Conservation (phyloP, 805 yeast species). For the Wickerhamiella qilinensis region DNA sequence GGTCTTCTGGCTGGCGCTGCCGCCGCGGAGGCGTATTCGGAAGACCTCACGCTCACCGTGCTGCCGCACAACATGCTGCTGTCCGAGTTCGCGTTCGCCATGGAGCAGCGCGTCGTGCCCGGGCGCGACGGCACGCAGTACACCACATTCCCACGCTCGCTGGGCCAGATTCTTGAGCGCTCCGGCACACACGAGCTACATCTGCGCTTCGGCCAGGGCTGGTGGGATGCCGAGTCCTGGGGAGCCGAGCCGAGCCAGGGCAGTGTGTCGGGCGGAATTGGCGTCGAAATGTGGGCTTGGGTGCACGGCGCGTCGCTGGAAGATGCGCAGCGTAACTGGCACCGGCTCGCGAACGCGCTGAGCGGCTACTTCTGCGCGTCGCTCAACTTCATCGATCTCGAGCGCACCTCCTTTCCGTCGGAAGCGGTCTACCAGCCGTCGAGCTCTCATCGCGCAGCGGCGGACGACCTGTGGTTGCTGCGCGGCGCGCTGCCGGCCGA, state of each 20-base stretch:
- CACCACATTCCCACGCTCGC: constrained; percentile 51
- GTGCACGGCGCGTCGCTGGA: constrained; percentile 45
- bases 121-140: constrained; percentile 12
- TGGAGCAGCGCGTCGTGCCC: constrained; percentile 5
- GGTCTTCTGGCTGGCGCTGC: constrained; percentile 8
- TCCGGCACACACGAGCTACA: constrained; percentile 64
- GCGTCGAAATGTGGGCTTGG: constrained; percentile 85
- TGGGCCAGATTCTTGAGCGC: constrained; percentile 57
- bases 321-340: constrained; percentile 55
- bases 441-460: not conserved
- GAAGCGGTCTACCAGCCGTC: constrained; percentile 13
- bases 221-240: constrained; percentile 87
- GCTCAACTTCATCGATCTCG: constrained; percentile 66
- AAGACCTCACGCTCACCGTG: constrained; percentile 47
- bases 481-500: constrained; percentile 88
- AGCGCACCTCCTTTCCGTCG: constrained; percentile 55
- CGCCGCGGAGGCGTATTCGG: constrained; percentile 31
- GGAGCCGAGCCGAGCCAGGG: constrained; percentile 70
- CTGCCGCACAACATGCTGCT: constrained; percentile 56
- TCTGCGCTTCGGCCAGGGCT: constrained; percentile 79
- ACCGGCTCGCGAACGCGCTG: constrained; percentile 48
- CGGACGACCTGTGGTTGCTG: constrained; percentile 18
- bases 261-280: constrained; percentile 69
- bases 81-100: constrained; percentile 50
- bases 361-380: constrained; percentile 95